These are phyloP conservation scores for Mortierella sp. DNA, from an alignment of 371 early-diverging fungal species.

Conservation along the genomic window DNA sequence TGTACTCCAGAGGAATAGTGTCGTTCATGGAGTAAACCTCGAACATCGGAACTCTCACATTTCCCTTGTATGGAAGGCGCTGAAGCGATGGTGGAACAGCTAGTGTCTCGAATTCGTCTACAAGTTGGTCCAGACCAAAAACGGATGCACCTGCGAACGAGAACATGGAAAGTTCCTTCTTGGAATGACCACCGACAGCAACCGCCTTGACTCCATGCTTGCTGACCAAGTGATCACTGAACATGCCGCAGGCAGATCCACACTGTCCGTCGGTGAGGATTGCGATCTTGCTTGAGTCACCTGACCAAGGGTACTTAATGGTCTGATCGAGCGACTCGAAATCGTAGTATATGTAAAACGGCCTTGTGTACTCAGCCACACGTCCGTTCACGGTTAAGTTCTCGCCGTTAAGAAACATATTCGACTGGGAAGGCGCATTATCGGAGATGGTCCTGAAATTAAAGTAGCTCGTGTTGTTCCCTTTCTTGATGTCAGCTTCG, in stretches of 20 bases:
- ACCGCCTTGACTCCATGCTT: conserved; percentile 26
- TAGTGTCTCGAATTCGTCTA: conserved; percentile 1
- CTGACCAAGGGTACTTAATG: conserved; percentile 19
- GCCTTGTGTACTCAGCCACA: conserved; percentile 9
- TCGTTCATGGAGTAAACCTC: conserved; percentile 4
- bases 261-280: conserved; percentile 37
- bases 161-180: conserved; percentile 24
- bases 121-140: not conserved
- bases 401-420: conserved; percentile 4
- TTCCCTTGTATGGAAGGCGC: conserved; percentile 8
- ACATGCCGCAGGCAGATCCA: conserved; percentile 37
- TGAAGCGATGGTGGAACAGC: not conserved
- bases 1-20: conserved; percentile 21
- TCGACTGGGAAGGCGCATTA: no score
- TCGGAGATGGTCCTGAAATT: no score
- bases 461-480: no score
- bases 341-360: conserved; percentile 7
- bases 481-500: no score
- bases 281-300: conserved; percentile 14
- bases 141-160: conserved; percentile 27
- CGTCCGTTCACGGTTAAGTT: conserved; percentile 4
- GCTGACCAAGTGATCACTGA: conserved; percentile 5
- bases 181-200: conserved; percentile 16
- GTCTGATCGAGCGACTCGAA: not conserved
- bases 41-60: not conserved